A percentile compares a stretch with the other conserved stretches of the same genome.
Evolutionary conservation across 768 basidiomycete genomes (phyloP).

Genomic region (Glaciozyma martinii): DNA sequence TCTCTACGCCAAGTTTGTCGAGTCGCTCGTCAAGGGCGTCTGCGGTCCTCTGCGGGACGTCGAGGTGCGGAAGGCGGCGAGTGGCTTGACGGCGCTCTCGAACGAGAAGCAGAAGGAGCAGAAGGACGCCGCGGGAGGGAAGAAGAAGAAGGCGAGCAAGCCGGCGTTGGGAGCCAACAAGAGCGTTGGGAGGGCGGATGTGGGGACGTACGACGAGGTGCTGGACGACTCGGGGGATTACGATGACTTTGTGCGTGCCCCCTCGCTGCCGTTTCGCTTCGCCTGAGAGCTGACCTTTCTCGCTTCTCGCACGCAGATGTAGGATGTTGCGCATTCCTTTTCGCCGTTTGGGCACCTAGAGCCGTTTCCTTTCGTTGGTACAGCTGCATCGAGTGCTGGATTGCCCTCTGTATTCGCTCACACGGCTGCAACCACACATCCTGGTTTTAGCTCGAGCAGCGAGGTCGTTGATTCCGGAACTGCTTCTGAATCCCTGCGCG

Average conservation of each 20-base stretch:
- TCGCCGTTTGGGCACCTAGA: too few species aligned
- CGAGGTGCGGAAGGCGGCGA: conserved; percentile 82
- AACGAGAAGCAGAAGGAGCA: conserved; percentile 94
- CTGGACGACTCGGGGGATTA: conserved; percentile 55
- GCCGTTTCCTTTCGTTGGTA: too few species aligned
- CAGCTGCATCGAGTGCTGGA: too few species aligned
- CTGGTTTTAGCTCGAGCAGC: too few species aligned
- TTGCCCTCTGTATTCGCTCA: too few species aligned
- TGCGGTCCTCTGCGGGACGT: conserved; percentile 73
- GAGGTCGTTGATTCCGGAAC: too few species aligned
- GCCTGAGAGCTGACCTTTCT: too few species aligned
- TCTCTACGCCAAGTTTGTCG: conserved; percentile 71
- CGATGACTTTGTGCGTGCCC: conserved; percentile 3
- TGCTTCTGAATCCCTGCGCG: too few species aligned
- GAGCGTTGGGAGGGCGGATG: conserved; percentile 46
- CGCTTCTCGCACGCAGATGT: too few species aligned
- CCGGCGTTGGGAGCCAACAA: conserved; percentile 70
- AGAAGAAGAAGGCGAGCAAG: conserved; percentile 71
- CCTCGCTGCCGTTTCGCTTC: too few species aligned
- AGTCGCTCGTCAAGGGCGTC: conserved; percentile 68
- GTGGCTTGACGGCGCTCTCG: conserved; percentile 70
- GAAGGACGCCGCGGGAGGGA: conserved; percentile 74
- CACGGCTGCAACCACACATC: too few species aligned
- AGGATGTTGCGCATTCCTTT: too few species aligned
- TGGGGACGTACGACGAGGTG: conserved; percentile 64